These are phyloP conservation scores for Apophysomyces variabilis DNA, from an alignment of 371 early-diverging fungal species.

Conservation along the genomic window DNA sequence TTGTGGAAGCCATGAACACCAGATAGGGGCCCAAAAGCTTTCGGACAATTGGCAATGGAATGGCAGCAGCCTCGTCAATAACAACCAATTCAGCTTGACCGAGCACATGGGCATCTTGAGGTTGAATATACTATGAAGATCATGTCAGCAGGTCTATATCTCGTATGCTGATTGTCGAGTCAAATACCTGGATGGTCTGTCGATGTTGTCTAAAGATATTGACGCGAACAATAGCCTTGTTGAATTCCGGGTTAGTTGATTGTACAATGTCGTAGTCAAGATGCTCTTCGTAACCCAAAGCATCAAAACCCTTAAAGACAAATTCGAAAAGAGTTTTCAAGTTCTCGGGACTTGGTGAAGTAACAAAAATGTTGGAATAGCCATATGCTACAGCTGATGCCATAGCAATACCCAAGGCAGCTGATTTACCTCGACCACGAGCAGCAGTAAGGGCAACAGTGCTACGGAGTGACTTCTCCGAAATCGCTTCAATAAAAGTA, in stretches of 20 bases:
- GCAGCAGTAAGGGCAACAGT: slow-evolving; percentile 96
- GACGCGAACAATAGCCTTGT: slow-evolving; percentile 94
- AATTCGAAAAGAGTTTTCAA: slow-evolving; percentile 98
- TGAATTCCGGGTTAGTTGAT: slow-evolving; percentile 92
- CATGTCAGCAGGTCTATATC: neutral
- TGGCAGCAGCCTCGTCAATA: slow-evolving; percentile 99
- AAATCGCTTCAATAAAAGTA: slow-evolving; percentile 94
- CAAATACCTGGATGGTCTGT: slow-evolving; percentile 89
- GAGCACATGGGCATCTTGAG: slow-evolving; percentile 89
- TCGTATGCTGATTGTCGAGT: neutral
- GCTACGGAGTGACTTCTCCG: slow-evolving; percentile 90
- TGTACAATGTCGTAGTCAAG: slow-evolving; percentile 98
- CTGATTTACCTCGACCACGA: slow-evolving; percentile 99
- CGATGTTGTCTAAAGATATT: slow-evolving; percentile 96
- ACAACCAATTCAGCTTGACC: slow-evolving; percentile 97
- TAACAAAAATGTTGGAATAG: slow-evolving; percentile 98
- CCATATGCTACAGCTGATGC: slow-evolving; percentile 97
- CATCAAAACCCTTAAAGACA: slow-evolving; percentile 96
- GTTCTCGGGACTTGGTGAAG: slow-evolving; percentile 98
- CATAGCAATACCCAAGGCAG: slow-evolving; percentile 96
- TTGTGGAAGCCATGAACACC: slow-evolving; percentile 99
- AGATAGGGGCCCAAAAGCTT: slow-evolving; percentile 93
- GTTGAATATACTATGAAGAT: slow-evolving; percentile 84
- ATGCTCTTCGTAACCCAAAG: slow-evolving; percentile 96
- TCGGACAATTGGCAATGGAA: slow-evolving; percentile 94